These are phyloP conservation scores for Fraxinus greggii DNA, from an alignment of 305 asterid species.

Conservation along the genomic window DNA sequence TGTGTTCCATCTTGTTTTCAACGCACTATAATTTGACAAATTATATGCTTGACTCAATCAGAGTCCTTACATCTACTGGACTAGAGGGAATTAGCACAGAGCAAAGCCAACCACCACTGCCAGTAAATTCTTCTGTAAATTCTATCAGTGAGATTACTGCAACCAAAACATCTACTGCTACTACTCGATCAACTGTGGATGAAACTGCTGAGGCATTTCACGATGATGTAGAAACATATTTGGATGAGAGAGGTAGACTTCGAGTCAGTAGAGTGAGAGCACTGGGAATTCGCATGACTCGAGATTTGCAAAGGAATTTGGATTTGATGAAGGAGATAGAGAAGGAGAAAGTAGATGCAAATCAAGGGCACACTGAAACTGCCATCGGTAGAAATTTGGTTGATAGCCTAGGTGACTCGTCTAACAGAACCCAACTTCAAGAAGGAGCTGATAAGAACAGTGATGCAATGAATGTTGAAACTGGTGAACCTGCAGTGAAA, in stretches of 20 bases:
- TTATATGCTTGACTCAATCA: slow-evolving; percentile 35
- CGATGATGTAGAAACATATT: slow-evolving; percentile 81
- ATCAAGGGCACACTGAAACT: slow-evolving; percentile 25
- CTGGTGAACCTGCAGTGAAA: slow-evolving; percentile 26
- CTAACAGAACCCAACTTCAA: slow-evolving; percentile 30
- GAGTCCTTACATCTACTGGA: slow-evolving; percentile 73
- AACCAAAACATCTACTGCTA: slow-evolving; percentile 34
- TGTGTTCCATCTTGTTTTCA: slow-evolving; percentile 17
- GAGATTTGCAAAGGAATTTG: slow-evolving; percentile 91
- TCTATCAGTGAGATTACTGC: slow-evolving; percentile 29
- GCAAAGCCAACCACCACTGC: slow-evolving; percentile 43
- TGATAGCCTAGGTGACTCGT: slow-evolving; percentile 33
- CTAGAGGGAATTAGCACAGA: slow-evolving; percentile 41
- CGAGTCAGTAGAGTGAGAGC: slow-evolving; percentile 88
- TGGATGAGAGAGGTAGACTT: slow-evolving; percentile 81
- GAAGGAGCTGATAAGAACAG: slow-evolving; percentile 34
- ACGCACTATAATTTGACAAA: slow-evolving; percentile 15
- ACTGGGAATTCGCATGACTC: slow-evolving; percentile 94
- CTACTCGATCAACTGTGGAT: slow-evolving; percentile 36
- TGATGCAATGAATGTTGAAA: slow-evolving; percentile 30
- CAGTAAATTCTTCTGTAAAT: slow-evolving; percentile 29
- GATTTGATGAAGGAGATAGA: slow-evolving; percentile 90
- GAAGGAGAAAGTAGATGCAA: slow-evolving; percentile 39
- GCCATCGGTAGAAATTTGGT: slow-evolving; percentile 22
- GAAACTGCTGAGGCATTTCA: slow-evolving; percentile 50